Evolutionary conservation across 805 yeast genomes (phyloP).

Genomic region (Clavispora asparagi): DNA sequence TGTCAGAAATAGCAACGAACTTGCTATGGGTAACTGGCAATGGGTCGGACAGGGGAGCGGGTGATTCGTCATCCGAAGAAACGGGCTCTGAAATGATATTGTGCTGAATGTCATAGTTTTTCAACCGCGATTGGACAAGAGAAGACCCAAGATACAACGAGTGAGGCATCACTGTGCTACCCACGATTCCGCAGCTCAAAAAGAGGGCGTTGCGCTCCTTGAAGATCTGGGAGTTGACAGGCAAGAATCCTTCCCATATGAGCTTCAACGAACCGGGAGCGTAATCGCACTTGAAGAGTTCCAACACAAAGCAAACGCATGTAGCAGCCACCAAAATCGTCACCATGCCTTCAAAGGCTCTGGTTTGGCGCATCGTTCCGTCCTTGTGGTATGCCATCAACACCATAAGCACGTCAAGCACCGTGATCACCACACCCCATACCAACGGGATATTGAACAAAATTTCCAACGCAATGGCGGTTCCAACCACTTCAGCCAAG

Average conservation of each 20-base stretch:
- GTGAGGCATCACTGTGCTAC: slow-evolving; percentile 46
- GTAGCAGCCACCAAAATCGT: slow-evolving; percentile 66
- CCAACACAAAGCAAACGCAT: slow-evolving; percentile 68
- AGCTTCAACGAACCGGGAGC: slow-evolving; percentile 47
- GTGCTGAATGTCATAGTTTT: slow-evolving; percentile 35
- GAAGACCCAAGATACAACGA: slow-evolving; percentile 41
- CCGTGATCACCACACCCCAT: slow-evolving; percentile 73
- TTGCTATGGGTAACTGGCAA: slow-evolving; percentile 15
- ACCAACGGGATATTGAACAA: slow-evolving; percentile 68
- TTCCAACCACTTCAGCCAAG: slow-evolving; percentile 90
- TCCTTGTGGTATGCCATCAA: slow-evolving; percentile 71
- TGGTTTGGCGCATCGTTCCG: slow-evolving; percentile 68
- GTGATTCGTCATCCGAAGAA: slow-evolving; percentile 4
- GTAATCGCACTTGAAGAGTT: slow-evolving; percentile 52
- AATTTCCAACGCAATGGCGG: slow-evolving; percentile 80
- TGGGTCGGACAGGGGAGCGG: slow-evolving; percentile 3
- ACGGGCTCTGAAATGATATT: slow-evolving; percentile 14
- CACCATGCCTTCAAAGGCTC: slow-evolving; percentile 76
- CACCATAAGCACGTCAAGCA: slow-evolving; percentile 74
- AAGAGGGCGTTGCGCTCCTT: slow-evolving; percentile 35
- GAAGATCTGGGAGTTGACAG: slow-evolving; percentile 34
- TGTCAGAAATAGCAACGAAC: slow-evolving; percentile 24
- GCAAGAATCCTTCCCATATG: slow-evolving; percentile 65
- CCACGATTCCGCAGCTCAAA: slow-evolving; percentile 41
- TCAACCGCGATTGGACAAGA: slow-evolving; percentile 39